phyloP scores from a whole-genome alignment of 2,329 filamentous ascomycete species.

The Trichophyton verrucosum region DNA sequence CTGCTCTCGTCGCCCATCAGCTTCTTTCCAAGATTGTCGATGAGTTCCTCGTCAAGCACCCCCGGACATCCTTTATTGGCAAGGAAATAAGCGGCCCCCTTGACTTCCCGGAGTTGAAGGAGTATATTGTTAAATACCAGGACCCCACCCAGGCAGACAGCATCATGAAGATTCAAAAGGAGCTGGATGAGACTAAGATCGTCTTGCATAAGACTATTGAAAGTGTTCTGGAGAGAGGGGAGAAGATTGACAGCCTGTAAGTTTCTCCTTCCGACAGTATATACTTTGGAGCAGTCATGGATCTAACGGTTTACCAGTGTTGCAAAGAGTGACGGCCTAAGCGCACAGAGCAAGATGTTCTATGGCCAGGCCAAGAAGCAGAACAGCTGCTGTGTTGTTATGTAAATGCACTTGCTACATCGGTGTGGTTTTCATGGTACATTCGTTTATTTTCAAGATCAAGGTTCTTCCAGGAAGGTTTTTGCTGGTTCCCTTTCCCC shows the following conservation, averaged over 20 bases:
- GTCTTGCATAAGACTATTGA: slow-evolving; percentile 88
- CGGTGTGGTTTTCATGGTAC: background rate
- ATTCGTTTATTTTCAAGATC: background rate
- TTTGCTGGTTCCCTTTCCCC: background rate
- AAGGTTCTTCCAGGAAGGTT: background rate
- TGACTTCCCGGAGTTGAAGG: slow-evolving; percentile 63
- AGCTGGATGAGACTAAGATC: slow-evolving; percentile 95
- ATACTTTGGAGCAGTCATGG: background rate
- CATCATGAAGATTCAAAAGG: slow-evolving; percentile 90
- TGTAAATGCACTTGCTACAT: slow-evolving; percentile 25
- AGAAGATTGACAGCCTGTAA: slow-evolving; percentile 80
- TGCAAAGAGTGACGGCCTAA: slow-evolving; percentile 82
- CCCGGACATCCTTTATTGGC: slow-evolving; percentile 51
- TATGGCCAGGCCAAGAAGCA: slow-evolving; percentile 61
- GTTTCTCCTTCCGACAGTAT: background rate
- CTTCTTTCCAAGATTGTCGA: slow-evolving; percentile 65
- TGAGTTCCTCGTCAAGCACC: slow-evolving; percentile 65
- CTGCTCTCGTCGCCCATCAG: slow-evolving; percentile 33
- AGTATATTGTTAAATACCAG: slow-evolving; percentile 69
- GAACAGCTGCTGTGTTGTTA: slow-evolving; percentile 47
- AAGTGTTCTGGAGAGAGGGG: slow-evolving; percentile 61
- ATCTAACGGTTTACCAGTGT: slow-evolving; percentile 36
- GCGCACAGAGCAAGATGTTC: slow-evolving; percentile 93
- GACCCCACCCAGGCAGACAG: slow-evolving; percentile 80
- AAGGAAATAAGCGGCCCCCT: slow-evolving; percentile 38